Evolutionary conservation across 768 basidiomycete species (phyloP), one percentile per base, ranked within the genome.

Genomic region (Pleurotus pulmonarius): DNA sequence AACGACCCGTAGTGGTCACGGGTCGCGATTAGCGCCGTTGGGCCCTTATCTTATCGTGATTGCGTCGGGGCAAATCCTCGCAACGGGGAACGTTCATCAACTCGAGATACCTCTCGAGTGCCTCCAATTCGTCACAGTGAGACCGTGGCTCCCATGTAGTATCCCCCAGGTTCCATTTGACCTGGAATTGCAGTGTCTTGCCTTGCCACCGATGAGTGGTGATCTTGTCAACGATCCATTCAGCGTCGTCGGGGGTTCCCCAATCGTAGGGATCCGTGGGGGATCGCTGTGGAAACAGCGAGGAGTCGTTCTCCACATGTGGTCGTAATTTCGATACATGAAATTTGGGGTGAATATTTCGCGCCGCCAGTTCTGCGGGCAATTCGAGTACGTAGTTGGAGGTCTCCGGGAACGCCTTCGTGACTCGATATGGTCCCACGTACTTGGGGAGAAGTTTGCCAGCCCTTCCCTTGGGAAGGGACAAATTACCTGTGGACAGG

Each of bases 171-270:
- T 49, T 65, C 72, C 73, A 75, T 2, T 60, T 25, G 0, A 75
- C 63, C 12, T 68, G 58, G 45, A 71, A 69, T 25, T 64, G 57
- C 0, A 72, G 5, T 8, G 49, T 43, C 0, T 52, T 53, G 0
- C 53, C 51, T 15, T 24, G 44, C 59, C 66, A 66, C 15, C 55
- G 15, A 52, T 72, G 67, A 0, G 58, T 63, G 0, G 66, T 25
- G 0, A 78, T 68, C 0, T 70, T 62, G 5, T 77, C 72, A 4
- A 80, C 70, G 5, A 69, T 58, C 65, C 66, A 75, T 59, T 80
- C 74, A 1, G 65, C 63, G 2, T 74, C 68, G 3, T 67, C 61
- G 1, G 57, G 55, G 0, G 55, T 58, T 0, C 75, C 69, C 53
- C 76, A 73, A 58, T 78, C 73, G 38, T 76, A 77, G 13, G 69